Conservation (phyloP, 2,329 filamentous ascomycete species). For the Cephalotrichum gorgonifer region DNA sequence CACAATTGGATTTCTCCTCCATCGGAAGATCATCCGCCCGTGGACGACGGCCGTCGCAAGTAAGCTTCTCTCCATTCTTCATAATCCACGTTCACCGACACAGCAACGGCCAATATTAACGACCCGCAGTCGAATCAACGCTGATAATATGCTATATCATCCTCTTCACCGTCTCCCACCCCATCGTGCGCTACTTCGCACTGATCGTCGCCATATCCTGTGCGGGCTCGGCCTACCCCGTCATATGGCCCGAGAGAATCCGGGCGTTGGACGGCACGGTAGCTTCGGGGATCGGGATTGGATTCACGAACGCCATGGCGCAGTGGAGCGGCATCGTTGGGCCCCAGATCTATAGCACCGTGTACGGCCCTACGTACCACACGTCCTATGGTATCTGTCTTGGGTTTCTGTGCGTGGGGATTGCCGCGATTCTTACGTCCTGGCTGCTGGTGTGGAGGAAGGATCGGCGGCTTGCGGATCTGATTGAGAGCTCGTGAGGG, state of each 20-base stretch:
- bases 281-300: conserved; percentile 37
- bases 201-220: conserved; percentile 32
- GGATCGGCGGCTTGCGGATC: not conserved
- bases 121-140: conserved; percentile 28
- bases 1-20: not conserved
- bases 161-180: conserved; percentile 31
- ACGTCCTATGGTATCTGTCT: not conserved
- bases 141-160: conserved; percentile 34
- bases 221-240: conserved; percentile 30
- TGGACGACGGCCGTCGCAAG: not conserved
- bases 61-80: conserved; percentile 25
- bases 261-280: conserved; percentile 34
- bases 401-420: not conserved
- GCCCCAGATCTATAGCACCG: conserved; percentile 32
- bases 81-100: conserved; percentile 29
- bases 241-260: conserved; percentile 43
- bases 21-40: not conserved
- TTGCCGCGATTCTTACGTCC: not conserved
- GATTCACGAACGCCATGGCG: conserved; percentile 37
- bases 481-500: too few species aligned
- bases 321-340: conserved; percentile 38
- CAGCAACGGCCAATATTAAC: conserved; percentile 30
- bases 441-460: not conserved
- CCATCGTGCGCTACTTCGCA: conserved; percentile 33
- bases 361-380: conserved; percentile 33